phyloP scores from a whole-genome alignment of 2,329 filamentous ascomycete species.

The Aspergillus sp. region DNA sequence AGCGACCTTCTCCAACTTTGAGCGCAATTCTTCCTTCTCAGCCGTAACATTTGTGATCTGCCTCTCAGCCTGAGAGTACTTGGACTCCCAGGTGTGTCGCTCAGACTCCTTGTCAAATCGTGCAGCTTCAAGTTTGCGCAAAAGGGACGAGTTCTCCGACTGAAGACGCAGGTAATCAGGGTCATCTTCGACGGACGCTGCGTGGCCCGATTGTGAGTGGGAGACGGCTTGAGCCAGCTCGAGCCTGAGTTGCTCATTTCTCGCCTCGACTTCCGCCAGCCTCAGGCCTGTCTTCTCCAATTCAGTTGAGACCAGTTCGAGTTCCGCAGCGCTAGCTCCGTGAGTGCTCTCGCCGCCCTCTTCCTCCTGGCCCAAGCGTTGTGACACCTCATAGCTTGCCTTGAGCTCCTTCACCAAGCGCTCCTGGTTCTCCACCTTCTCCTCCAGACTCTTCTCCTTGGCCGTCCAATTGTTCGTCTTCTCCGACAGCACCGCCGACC shows the following conservation, averaged over 20 bases:
- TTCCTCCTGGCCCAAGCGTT: slow-evolving; percentile 76
- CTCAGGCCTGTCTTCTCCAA: slow-evolving; percentile 84
- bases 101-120: slow-evolving; percentile 81
- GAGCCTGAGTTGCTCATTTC: slow-evolving; percentile 88
- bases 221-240: slow-evolving; percentile 89
- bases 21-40: slow-evolving; percentile 77
- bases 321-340: slow-evolving; percentile 79
- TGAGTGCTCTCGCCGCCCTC: slow-evolving; percentile 63
- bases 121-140: slow-evolving; percentile 82
- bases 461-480: slow-evolving; percentile 96
- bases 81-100: slow-evolving; percentile 73
- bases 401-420: slow-evolving; percentile 90
- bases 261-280: slow-evolving; percentile 85
- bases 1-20: slow-evolving; percentile 82
- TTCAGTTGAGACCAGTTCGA: slow-evolving; percentile 91
- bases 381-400: slow-evolving; percentile 94
- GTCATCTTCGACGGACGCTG: slow-evolving; percentile 76
- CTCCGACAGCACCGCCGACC: slow-evolving; percentile 86
- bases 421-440: slow-evolving; percentile 93
- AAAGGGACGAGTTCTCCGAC: slow-evolving; percentile 88
- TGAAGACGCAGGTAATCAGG: slow-evolving; percentile 83
- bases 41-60: slow-evolving; percentile 72
- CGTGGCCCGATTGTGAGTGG: slow-evolving; percentile 61
- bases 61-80: slow-evolving; percentile 75
- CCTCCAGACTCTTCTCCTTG: slow-evolving; percentile 86